phyloP scores from a whole-genome alignment of 257 asterid genomes.

The Solanum pennellii region DNA sequence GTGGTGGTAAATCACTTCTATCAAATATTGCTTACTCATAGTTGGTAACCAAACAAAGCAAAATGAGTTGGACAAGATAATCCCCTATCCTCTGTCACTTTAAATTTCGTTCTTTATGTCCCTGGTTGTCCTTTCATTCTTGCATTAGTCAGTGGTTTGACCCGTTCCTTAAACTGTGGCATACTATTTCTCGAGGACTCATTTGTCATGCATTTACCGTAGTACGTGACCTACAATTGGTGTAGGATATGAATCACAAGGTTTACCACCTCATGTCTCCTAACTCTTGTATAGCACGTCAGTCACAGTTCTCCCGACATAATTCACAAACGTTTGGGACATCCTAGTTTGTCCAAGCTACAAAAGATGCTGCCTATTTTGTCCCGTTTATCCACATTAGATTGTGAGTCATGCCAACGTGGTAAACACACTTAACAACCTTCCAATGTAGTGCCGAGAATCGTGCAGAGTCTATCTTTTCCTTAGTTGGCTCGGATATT shows the following conservation, averaged over 20 bases:
- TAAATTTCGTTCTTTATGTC: not conserved
- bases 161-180: not conserved
- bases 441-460: not conserved
- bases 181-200: not conserved
- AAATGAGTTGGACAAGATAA: not conserved
- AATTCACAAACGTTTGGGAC: not conserved
- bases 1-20: not conserved
- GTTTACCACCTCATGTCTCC: not conserved
- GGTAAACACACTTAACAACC: not conserved
- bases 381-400: not conserved
- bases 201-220: not conserved
- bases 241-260: not conserved
- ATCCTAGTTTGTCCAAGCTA: not conserved
- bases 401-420: not conserved
- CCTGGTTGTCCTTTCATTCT: not conserved
- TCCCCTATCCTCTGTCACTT: not conserved
- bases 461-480: not conserved
- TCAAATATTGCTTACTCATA: not conserved
- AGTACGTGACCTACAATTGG: not conserved
- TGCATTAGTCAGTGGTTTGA: not conserved
- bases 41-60: not conserved
- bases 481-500: not conserved
- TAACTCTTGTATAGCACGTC: not conserved
- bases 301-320: not conserved
- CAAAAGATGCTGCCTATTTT: not conserved